These are phyloP conservation scores for Globisporangium perplexum DNA, from an alignment of 352 stramenopile species.

Conservation along the genomic window DNA sequence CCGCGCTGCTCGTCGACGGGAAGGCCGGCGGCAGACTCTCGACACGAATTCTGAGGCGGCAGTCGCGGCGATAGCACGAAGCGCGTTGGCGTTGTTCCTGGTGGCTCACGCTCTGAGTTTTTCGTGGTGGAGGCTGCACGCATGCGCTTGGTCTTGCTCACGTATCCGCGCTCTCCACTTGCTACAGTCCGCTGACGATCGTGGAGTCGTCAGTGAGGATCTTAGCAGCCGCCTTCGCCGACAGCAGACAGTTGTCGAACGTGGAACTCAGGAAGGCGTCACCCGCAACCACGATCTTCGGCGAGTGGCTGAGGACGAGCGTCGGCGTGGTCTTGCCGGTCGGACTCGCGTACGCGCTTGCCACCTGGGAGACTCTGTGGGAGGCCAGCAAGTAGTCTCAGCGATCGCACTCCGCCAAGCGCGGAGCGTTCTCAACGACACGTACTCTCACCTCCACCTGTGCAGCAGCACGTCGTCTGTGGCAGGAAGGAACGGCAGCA, in stretches of 20 bases:
- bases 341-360: slow-evolving; percentile 28
- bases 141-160: not conserved
- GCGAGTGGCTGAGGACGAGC: slow-evolving; percentile 43
- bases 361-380: slow-evolving; percentile 62
- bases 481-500: slow-evolving; percentile 49
- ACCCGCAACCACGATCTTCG: slow-evolving; percentile 54
- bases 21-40: not conserved
- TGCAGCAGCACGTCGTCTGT: slow-evolving; percentile 46
- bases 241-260: slow-evolving; percentile 70
- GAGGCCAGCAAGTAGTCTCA: slow-evolving; percentile 1
- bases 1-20: not conserved
- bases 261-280: slow-evolving; percentile 64
- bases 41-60: slow-evolving; percentile 4
- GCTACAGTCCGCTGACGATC: slow-evolving; percentile 31
- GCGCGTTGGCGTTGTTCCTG: not conserved
- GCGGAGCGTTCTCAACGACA: not conserved
- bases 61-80: not conserved
- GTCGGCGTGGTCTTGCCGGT: slow-evolving; percentile 7
- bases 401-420: not conserved
- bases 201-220: slow-evolving; percentile 14
- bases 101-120: not conserved
- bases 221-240: slow-evolving; percentile 36
- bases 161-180: not conserved
- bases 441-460: slow-evolving; percentile 45
- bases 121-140: not conserved